phyloP scores from a whole-genome alignment of 2,329 filamentous ascomycete species.

The Cytospora chrysosperma region DNA sequence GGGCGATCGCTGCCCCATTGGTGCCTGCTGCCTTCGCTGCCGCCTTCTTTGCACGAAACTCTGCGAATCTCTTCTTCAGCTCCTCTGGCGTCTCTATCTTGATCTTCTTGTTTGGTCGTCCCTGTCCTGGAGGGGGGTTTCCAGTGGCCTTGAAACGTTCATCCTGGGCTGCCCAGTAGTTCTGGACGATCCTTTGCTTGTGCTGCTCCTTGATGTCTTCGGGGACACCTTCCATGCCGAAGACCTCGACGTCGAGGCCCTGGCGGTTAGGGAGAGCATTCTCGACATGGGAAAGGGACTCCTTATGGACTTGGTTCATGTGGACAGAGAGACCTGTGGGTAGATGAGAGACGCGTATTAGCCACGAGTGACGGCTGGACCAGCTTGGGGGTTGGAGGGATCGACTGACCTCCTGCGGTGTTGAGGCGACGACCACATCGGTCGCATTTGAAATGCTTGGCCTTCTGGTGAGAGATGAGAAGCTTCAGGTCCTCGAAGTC shows the following conservation, averaged over 20 bases:
- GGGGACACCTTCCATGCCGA: conserved; percentile 96
- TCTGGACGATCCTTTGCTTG: conserved; percentile 80
- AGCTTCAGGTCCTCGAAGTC: conserved; percentile 98
- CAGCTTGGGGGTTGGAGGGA: neutral
- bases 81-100: conserved; percentile 75
- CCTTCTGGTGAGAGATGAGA: conserved; percentile 94
- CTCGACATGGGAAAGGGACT: conserved; percentile 81
- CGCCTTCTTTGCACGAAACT: conserved; percentile 68
- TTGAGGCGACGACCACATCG: conserved; percentile 84
- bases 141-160: conserved; percentile 80
- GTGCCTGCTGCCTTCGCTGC: conserved; percentile 56
- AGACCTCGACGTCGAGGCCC: conserved; percentile 89
- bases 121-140: conserved; percentile 71
- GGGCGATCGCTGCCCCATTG: conserved; percentile 56
- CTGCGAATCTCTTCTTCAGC: conserved; percentile 75
- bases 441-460: conserved; percentile 99
- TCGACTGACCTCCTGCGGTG: conserved; percentile 79
- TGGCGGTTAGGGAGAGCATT: conserved; percentile 87
- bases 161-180: conserved; percentile 82
- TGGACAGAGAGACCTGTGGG: conserved; percentile 82
- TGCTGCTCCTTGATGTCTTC: conserved; percentile 80
- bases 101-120: conserved; percentile 66
- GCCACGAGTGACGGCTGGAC: neutral
- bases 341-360: conserved; percentile 19
- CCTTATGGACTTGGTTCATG: conserved; percentile 98